Conservation (phyloP, 371 early-diverging fungal species). For the Mucor lusitanicus region DNA sequence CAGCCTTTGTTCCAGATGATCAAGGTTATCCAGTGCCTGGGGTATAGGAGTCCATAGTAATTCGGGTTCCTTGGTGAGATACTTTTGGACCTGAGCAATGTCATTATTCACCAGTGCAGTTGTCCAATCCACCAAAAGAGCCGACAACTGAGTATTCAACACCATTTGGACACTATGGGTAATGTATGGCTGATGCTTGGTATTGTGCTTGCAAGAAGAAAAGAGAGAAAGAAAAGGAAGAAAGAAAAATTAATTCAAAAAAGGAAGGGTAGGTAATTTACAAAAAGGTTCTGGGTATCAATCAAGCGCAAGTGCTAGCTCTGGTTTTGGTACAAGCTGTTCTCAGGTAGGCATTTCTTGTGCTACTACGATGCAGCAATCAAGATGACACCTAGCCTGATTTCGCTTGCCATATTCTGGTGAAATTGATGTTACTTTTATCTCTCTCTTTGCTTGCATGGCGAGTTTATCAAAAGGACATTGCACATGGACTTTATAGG, state of each 20-base stretch:
- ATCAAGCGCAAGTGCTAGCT: not conserved
- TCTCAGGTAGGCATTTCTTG: not conserved
- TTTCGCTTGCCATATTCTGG: not conserved
- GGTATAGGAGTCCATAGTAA: slow-evolving; percentile 37
- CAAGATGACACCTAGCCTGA: not conserved
- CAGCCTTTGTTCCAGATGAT: slow-evolving; percentile 18
- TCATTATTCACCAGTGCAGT: slow-evolving; percentile 30
- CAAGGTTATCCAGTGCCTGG: slow-evolving; percentile 16
- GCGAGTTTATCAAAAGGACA: too few species aligned
- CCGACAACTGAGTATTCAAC: slow-evolving; percentile 3
- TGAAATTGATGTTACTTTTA: too few species aligned
- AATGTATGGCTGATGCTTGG: not conserved
- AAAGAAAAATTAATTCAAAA: not conserved
- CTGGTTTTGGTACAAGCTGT: not conserved
- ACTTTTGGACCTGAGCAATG: slow-evolving; percentile 16
- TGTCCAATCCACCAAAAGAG: slow-evolving; percentile 37
- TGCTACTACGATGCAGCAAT: not conserved
- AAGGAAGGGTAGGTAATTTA: not conserved
- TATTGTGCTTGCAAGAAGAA: not conserved
- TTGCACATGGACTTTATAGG: too few species aligned
- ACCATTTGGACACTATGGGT: not conserved
- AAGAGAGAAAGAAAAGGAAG: not conserved
- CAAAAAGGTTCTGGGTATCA: not conserved
- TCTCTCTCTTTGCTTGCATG: too few species aligned
- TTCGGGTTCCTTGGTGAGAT: slow-evolving; percentile 28